Conservation (phyloP, 1,284 basidiomycete genomes). For the Neonothopanus nambi region DNA sequence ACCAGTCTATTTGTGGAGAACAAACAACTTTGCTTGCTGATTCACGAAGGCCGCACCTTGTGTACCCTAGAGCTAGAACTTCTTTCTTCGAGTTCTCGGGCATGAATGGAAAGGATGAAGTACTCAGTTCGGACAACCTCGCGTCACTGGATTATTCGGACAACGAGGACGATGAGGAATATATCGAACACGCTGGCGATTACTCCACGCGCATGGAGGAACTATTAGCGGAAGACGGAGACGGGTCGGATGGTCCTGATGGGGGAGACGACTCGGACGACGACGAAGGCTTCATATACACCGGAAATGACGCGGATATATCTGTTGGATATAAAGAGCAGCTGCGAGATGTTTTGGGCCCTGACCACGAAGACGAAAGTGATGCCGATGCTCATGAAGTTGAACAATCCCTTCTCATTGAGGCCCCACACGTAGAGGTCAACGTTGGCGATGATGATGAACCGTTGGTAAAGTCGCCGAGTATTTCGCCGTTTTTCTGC, state of each 20-base stretch:
- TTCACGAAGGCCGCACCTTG: too few relatives aligned
- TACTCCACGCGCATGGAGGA: conserved; percentile 77
- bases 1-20: too few relatives aligned
- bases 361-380: conserved; percentile 57
- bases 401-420: conserved; percentile 44
- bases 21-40: too few relatives aligned
- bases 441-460: conserved; percentile 36
- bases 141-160: conserved; percentile 28
- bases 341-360: conserved; percentile 71
- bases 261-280: conserved; percentile 50
- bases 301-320: conserved; percentile 60
- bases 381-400: conserved; percentile 47
- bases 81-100: too few relatives aligned
- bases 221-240: conserved; percentile 55
- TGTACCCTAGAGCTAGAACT: too few relatives aligned
- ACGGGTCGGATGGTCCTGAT: conserved; percentile 36
- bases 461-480: conserved; percentile 40
- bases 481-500: conserved; percentile 12
- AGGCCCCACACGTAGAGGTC: conserved; percentile 27
- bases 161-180: conserved; percentile 28
- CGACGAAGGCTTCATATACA: conserved; percentile 70
- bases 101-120: too few relatives aligned
- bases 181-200: conserved; percentile 44
- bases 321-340: conserved; percentile 60
- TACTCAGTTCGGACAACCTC: too few relatives aligned